Evolutionary conservation across 208 protist species (phyloP).

Genomic region (Histomonas meleagridis): DNA sequence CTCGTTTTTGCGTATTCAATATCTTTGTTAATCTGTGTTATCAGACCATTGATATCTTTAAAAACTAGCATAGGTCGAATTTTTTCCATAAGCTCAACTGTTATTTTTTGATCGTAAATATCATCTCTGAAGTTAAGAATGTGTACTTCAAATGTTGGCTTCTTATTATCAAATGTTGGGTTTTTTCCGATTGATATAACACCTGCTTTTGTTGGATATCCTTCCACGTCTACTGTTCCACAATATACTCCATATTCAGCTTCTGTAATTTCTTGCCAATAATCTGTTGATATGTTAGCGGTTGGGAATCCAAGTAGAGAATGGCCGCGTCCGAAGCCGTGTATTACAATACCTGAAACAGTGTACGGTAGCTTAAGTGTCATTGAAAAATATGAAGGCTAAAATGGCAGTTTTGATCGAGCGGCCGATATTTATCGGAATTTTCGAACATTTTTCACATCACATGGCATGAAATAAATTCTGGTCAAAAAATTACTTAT

Average conservation of each 20-base stretch:
- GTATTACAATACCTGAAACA: neutral
- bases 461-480: too few relatives aligned
- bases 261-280: neutral
- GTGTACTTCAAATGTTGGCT: constrained; percentile 21
- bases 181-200: constrained; percentile 4
- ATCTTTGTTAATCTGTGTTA: neutral
- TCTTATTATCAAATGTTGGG: neutral
- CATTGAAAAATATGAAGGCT: too few relatives aligned
- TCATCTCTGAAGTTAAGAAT: constrained; percentile 15
- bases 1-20: too few relatives aligned
- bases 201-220: neutral
- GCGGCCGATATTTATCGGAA: too few relatives aligned
- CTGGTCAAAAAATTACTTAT: too few relatives aligned
- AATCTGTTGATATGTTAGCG: neutral
- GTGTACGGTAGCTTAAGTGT: neutral
- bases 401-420: too few relatives aligned
- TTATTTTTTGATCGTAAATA: constrained; percentile 6
- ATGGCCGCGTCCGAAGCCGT: constrained; percentile 9
- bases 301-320: neutral
- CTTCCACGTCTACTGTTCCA: neutral
- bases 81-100: neutral
- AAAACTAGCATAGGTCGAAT: constrained; percentile 5
- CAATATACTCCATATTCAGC: neutral
- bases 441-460: too few relatives aligned
- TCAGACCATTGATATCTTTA: neutral